A percentile compares a stretch with the other conserved stretches of the same genome.
These are phyloP conservation scores for Marchantia paleacea DNA, from an alignment of 225 moss, liverwort and hornwort species.

Conservation along the genomic window DNA sequence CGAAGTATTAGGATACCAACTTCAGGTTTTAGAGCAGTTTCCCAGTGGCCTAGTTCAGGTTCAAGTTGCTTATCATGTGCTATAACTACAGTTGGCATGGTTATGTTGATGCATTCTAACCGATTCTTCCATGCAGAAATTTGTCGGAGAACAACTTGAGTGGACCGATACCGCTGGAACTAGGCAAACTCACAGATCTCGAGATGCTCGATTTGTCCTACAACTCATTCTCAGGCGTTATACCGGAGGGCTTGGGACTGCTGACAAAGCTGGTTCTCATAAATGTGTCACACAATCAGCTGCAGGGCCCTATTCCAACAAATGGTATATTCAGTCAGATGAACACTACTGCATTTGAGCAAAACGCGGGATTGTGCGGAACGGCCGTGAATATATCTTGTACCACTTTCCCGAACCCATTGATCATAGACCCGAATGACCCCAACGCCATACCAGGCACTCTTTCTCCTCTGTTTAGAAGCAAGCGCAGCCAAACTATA, in stretches of 20 bases:
- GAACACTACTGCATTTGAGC: constrained; percentile 54
- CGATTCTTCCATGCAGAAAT: constrained; percentile 46
- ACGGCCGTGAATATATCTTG: constrained; percentile 64
- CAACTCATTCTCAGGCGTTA: constrained; percentile 70
- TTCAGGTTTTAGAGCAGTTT: too few species aligned
- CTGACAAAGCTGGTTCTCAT: constrained; percentile 59
- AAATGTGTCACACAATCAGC: constrained; percentile 74
- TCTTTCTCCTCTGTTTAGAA: constrained; percentile 51
- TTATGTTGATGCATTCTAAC: neutral
- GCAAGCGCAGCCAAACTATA: constrained; percentile 69
- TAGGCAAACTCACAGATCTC: constrained; percentile 58
- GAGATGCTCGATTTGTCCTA: constrained; percentile 67
- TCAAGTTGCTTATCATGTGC: too few species aligned
- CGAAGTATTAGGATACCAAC: too few species aligned
- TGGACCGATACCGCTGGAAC: constrained; percentile 60
- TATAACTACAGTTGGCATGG: neutral
- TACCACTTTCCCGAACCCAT: constrained; percentile 64
- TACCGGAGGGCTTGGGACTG: constrained; percentile 62
- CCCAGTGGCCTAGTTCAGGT: too few species aligned
- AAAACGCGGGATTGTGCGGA: constrained; percentile 84
- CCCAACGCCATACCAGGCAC: constrained; percentile 35
- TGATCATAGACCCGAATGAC: constrained; percentile 67
- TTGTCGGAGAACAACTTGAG: constrained; percentile 68
- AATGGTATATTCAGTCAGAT: constrained; percentile 44
- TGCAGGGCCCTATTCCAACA: constrained; percentile 77